phyloP scores from a whole-genome alignment of 1,139 yeast genomes.

The Pichia sp. region DNA sequence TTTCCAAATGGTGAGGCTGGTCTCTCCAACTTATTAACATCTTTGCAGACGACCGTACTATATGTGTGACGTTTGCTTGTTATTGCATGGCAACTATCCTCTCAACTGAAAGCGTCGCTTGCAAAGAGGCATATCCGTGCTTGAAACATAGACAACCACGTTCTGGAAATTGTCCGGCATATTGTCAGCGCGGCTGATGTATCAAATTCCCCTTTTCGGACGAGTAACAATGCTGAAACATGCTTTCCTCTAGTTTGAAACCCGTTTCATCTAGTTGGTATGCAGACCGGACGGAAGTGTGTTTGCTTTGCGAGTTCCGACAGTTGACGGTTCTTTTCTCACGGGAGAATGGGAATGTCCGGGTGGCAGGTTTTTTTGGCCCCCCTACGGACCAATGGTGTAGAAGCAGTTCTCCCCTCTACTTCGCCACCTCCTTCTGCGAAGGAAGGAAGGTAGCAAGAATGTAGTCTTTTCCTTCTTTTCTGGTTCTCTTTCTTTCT shows the following conservation, averaged over 20 bases:
- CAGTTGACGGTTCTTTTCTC: background rate
- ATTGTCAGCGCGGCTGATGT: background rate
- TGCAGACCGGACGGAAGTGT: background rate
- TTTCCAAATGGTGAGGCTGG: background rate
- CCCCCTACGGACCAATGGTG: background rate
- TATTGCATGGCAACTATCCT: background rate
- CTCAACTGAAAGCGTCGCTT: background rate
- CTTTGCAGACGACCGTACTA: background rate
- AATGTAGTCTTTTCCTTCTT: background rate
- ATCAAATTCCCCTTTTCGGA: background rate
- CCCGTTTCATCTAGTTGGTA: background rate
- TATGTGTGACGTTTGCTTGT: background rate
- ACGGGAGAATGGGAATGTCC: background rate
- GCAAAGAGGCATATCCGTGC: background rate
- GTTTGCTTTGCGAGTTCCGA: background rate
- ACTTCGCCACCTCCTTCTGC: background rate
- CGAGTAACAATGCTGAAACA: background rate
- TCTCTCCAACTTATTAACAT: background rate
- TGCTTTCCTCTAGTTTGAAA: background rate
- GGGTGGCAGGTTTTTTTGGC: background rate
- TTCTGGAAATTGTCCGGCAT: background rate
- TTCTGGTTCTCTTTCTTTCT: too few relatives aligned
- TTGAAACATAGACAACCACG: background rate
- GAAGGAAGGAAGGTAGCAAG: background rate
- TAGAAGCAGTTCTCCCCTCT: background rate